A percentile compares a stretch with the other conserved stretches of the same genome.
Evolutionary conservation across 2,329 filamentous ascomycete genomes (phyloP).

Genomic region (Graphium sp.): DNA sequence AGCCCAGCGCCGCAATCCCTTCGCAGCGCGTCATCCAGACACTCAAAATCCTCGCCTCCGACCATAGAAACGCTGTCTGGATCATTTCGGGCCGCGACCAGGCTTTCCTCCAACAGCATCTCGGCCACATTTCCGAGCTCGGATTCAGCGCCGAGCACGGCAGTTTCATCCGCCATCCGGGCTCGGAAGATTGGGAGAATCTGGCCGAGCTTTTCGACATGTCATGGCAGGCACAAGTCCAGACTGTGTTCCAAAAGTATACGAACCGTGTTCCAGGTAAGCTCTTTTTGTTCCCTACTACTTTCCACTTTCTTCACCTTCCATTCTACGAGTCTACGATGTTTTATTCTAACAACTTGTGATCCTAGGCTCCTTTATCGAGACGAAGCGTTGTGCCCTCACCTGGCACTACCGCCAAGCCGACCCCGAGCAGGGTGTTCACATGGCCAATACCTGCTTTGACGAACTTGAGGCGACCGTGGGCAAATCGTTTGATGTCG

Average conservation of each 20-base stretch:
- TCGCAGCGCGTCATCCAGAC: slow-evolving; percentile 69
- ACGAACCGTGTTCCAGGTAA: slow-evolving; percentile 71
- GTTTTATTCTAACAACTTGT: slow-evolving; percentile 1
- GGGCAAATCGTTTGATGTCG: slow-evolving; percentile 68
- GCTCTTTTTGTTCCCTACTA: slow-evolving; percentile 15
- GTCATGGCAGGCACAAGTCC: slow-evolving; percentile 78
- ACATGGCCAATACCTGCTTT: slow-evolving; percentile 67
- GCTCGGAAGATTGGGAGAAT: slow-evolving; percentile 68
- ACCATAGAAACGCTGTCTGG: slow-evolving; percentile 83
- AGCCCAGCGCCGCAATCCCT: slow-evolving; percentile 77
- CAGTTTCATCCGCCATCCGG: slow-evolving; percentile 78
- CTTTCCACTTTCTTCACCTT: background rate
- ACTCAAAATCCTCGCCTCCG: slow-evolving; percentile 61
- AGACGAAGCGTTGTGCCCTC: slow-evolving; percentile 82
- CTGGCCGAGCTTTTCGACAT: slow-evolving; percentile 76
- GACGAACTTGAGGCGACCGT: slow-evolving; percentile 66
- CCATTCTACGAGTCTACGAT: background rate
- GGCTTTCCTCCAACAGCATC: slow-evolving; percentile 74
- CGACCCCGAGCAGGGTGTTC: slow-evolving; percentile 68
- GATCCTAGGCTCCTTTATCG: slow-evolving; percentile 69
- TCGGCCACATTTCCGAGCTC: slow-evolving; percentile 77
- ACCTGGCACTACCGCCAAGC: slow-evolving; percentile 96
- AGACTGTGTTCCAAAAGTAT: slow-evolving; percentile 73
- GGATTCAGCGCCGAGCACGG: slow-evolving; percentile 97
- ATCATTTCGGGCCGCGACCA: slow-evolving; percentile 94